Evolutionary conservation across 306 rosid genomes (phyloP).

Genomic region (Urtica urens): DNA sequence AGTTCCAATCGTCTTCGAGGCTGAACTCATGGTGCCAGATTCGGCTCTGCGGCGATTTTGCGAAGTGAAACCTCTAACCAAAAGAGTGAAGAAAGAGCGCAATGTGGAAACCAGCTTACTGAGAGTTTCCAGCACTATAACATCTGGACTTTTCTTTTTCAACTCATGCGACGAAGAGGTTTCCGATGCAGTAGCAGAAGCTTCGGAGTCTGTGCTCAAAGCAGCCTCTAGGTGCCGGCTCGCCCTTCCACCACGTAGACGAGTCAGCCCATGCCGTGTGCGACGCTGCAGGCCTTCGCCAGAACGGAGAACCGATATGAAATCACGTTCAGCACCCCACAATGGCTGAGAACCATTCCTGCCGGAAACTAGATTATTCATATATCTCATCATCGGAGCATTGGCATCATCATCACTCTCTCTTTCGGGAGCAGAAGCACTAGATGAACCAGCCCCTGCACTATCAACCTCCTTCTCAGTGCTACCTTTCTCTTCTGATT

Average conservation of each 20-base stretch:
- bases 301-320: conserved; percentile 80
- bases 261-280: conserved; percentile 69
- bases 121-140: conserved; percentile 65
- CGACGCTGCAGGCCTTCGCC: conserved; percentile 91
- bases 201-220: conserved; percentile 63
- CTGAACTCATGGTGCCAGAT: conserved; percentile 65
- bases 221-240: conserved; percentile 74
- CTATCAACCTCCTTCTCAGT: conserved; percentile 62
- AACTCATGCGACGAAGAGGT: conserved; percentile 56
- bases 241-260: conserved; percentile 85
- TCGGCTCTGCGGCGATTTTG: conserved; percentile 92
- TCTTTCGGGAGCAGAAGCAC: conserved; percentile 56
- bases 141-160: conserved; percentile 92
- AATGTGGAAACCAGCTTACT: conserved; percentile 73
- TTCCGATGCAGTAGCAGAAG: conserved; percentile 45
- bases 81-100: conserved; percentile 84
- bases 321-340: conserved; percentile 88
- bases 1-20: conserved; percentile 88
- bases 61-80: conserved; percentile 85
- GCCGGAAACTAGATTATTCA: conserved; percentile 67
- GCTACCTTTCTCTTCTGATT: conserved; percentile 60
- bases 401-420: conserved; percentile 87
- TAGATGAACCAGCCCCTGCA: conserved; percentile 55
- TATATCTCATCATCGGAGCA: conserved; percentile 67
- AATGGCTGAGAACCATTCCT: conserved; percentile 73